Percentiles rank a stretch among this genome's conserved stretches.
Conservation (phyloP, 1,139 yeast genomes). For the Zygosaccharomyces sapae region DNA sequence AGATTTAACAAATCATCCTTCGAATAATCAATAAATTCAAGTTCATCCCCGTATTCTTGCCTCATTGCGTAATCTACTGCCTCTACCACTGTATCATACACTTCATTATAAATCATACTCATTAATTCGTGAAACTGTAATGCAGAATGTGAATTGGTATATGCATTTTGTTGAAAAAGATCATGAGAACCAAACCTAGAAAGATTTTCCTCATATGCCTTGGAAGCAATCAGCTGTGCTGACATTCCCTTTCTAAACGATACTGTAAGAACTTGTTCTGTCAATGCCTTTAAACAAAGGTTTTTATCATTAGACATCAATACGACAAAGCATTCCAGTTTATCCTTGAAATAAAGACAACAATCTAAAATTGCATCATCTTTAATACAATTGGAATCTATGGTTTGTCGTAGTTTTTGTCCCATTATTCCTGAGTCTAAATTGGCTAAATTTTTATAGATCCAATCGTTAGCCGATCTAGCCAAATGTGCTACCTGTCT, state of each 20-base stretch:
- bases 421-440: slow-evolving; percentile 53
- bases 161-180: neutral
- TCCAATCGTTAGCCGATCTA: slow-evolving; percentile 75
- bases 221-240: slow-evolving; percentile 54
- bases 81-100: slow-evolving; percentile 42
- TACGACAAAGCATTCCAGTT: slow-evolving; percentile 49
- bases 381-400: slow-evolving; percentile 45
- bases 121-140: slow-evolving; percentile 9
- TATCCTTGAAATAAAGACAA: slow-evolving; percentile 57
- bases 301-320: slow-evolving; percentile 79
- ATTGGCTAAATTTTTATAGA: slow-evolving; percentile 56
- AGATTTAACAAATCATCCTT: slow-evolving; percentile 38
- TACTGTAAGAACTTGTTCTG: slow-evolving; percentile 64
- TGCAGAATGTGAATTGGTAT: neutral
- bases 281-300: slow-evolving; percentile 70
- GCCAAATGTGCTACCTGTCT: slow-evolving; percentile 45
- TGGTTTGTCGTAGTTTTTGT: slow-evolving; percentile 55
- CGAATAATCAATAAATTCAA: slow-evolving; percentile 49
- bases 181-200: slow-evolving; percentile 23
- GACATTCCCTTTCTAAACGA: slow-evolving; percentile 58
- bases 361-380: slow-evolving; percentile 89
- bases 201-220: slow-evolving; percentile 44
- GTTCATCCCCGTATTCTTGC: slow-evolving; percentile 56
- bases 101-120: slow-evolving; percentile 39
- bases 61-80: slow-evolving; percentile 52